Conservation (phyloP, 2,329 filamentous ascomycete genomes). For the Calcarisporium arbuscula region DNA sequence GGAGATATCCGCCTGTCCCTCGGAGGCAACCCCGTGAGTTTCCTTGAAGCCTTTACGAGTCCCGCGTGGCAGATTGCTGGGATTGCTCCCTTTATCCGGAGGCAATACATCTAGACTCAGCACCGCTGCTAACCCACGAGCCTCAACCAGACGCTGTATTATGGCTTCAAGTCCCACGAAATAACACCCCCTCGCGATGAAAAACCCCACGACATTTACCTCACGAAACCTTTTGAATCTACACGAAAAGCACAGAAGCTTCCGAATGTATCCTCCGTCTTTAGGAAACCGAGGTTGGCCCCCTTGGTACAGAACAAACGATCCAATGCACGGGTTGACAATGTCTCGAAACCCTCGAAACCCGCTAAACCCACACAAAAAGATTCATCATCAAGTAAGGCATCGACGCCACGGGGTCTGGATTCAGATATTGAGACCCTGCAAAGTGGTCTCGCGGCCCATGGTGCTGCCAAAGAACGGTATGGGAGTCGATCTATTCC, state of each 20-base stretch:
- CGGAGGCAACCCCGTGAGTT: conserved; percentile 53
- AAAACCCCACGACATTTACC: conserved; percentile 50
- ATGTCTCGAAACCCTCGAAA: conserved; percentile 25
- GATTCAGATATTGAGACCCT: conserved; percentile 46
- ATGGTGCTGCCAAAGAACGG: conserved; percentile 29
- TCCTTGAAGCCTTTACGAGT: no score
- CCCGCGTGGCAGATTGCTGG: conserved; percentile 4
- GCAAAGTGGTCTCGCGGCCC: conserved; percentile 33
- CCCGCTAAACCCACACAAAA: conserved; percentile 23
- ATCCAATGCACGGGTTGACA: conserved; percentile 18
- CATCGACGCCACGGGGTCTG: conserved; percentile 31
- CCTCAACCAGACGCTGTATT: conserved; percentile 42
- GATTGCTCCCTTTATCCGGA: conserved; percentile 10
- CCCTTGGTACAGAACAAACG: conserved; percentile 12
- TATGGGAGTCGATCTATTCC: conserved; percentile 16
- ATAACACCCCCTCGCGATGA: conserved; percentile 39
- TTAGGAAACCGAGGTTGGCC: conserved; percentile 31
- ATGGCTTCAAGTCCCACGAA: conserved; percentile 43
- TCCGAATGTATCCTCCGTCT: conserved; percentile 45
- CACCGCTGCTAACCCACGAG: conserved; percentile 14
- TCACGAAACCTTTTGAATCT: conserved; percentile 44
- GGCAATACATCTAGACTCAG: no score
- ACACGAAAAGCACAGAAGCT: conserved; percentile 40
- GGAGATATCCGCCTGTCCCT: conserved; percentile 52
- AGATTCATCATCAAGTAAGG: conserved; percentile 23